These are phyloP conservation scores for Scenedesmus sp. DNA, from an alignment of 163 green algal species.

Conservation along the genomic window DNA sequence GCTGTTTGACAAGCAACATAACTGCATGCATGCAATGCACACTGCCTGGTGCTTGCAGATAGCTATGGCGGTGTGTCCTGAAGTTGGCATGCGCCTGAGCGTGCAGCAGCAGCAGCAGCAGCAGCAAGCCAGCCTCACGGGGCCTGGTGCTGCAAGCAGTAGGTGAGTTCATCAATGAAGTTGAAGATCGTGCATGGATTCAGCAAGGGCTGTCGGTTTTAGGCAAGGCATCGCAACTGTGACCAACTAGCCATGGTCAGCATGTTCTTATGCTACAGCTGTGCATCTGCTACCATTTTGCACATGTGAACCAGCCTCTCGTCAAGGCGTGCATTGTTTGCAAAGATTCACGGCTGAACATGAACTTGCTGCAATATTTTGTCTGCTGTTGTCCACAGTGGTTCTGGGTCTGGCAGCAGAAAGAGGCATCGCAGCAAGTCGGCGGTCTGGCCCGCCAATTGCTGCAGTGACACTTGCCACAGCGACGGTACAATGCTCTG, in stretches of 20 bases:
- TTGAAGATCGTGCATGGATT: too few relatives aligned
- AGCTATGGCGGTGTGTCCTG: not conserved
- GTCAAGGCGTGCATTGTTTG: too few relatives aligned
- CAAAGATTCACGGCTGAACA: too few relatives aligned
- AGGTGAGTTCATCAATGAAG: not conserved
- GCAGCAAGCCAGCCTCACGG: not conserved
- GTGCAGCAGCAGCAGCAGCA: not conserved
- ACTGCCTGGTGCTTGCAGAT: not conserved
- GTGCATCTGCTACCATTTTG: too few relatives aligned
- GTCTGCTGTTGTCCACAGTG: not conserved
- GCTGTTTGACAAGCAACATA: too few relatives aligned
- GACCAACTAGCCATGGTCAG: too few relatives aligned
- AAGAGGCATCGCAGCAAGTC: not conserved
- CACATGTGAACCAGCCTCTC: too few relatives aligned
- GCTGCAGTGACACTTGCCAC: not conserved
- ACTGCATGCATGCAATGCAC: not conserved
- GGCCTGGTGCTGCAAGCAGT: not conserved
- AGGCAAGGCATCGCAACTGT: too few relatives aligned
- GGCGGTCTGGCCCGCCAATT: not conserved
- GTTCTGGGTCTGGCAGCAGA: not conserved
- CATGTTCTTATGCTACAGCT: too few relatives aligned
- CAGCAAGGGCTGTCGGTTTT: too few relatives aligned
- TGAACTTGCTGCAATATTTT: not conserved
- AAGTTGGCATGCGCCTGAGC: not conserved
- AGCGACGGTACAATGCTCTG: not conserved